Evolutionary conservation across 176 grass and related monocot species (phyloP).

Genomic region (Rhipidocladum racemiflorum): DNA sequence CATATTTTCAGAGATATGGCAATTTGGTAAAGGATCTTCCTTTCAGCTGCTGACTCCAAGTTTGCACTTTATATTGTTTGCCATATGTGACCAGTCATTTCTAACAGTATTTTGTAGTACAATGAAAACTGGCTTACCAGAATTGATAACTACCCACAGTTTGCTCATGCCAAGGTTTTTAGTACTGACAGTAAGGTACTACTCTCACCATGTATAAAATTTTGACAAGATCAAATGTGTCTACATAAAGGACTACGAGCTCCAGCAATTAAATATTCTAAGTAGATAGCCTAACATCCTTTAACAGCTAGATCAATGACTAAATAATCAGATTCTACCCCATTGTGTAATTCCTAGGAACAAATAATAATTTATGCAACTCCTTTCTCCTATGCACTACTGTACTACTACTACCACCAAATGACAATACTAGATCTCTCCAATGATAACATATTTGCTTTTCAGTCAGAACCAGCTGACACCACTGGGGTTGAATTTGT

Average conservation of each 20-base stretch:
- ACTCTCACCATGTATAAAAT: not conserved
- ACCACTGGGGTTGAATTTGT: not conserved
- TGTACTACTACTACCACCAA: not conserved
- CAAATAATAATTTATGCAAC: not conserved
- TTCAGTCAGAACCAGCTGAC: not conserved
- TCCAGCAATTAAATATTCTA: not conserved
- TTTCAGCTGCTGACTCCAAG: not conserved
- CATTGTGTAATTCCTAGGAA: not conserved
- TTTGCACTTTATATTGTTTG: not conserved
- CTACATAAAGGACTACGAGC: not conserved
- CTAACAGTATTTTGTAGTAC: not conserved
- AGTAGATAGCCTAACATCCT: not conserved
- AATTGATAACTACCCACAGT: too few relatives aligned
- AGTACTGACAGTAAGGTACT: too few relatives aligned
- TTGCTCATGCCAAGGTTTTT: too few relatives aligned
- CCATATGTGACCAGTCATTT: not conserved
- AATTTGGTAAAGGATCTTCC: not conserved
- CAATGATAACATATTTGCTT: not conserved
- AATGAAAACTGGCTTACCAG: not conserved
- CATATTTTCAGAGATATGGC: not conserved
- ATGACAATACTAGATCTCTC: not conserved
- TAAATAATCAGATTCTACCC: not conserved
- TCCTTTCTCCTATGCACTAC: not conserved
- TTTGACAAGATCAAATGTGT: slow-evolving; percentile 11
- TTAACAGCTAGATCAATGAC: slow-evolving; percentile 11